Base-by-base conservation (phyloP, 176 grass and related monocot genomes). In the Hsuehochloa calcarea region DNA sequence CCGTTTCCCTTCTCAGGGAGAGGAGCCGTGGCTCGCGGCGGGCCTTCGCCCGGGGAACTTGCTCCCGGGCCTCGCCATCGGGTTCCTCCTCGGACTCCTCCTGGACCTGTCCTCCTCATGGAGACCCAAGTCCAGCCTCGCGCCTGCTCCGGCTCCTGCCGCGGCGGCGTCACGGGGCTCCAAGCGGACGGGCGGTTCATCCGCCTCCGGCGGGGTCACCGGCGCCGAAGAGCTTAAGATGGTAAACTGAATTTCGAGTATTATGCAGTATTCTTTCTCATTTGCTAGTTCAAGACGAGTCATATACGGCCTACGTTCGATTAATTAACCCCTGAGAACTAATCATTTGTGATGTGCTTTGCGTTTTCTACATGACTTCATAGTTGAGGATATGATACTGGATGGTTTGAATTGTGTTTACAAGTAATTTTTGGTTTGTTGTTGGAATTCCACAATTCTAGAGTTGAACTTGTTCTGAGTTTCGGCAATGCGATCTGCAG, bases 21-120 rank as follows among this genome's bases (percentile, higher is more conserved):
- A 95, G 82, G 91, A 98, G 34, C 93, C 88, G 88, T 98, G 93
- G 96, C 86, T 98, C 17, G 93, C 96, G 39, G 81, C 76, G 79
- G 89, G 91, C 74, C 23, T 95, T 25, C 92, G 84, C 72, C 89
- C 90, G 60, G 88, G 77, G 67, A 92, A 92, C 59, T 86, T 94
- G 77, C 87, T 98, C 39, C 93, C 93, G 9, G 93, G 96, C 1
- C 46, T 95, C 49, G 70, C 89, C 35, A 92, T 98, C n/a, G 93
- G 93, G 2, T 95, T 98, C 78, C 77, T 98, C 25, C 75, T 98
- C 2, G 93, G 93, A 2, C 59, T 98, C 25, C 88, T 96, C 78
- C 1, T 94, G 16, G 93, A 98, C 72, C 73, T 94, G 0, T 87
- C 93, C 54, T 90, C 92, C 10, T 78, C 84, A n/a, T 85, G 80